Percentiles rank a stretch among this genome's conserved stretches.
phyloP scores from a whole-genome alignment of 1,284 basidiomycete genomes.

The Sanghuangporus sanghuang region DNA sequence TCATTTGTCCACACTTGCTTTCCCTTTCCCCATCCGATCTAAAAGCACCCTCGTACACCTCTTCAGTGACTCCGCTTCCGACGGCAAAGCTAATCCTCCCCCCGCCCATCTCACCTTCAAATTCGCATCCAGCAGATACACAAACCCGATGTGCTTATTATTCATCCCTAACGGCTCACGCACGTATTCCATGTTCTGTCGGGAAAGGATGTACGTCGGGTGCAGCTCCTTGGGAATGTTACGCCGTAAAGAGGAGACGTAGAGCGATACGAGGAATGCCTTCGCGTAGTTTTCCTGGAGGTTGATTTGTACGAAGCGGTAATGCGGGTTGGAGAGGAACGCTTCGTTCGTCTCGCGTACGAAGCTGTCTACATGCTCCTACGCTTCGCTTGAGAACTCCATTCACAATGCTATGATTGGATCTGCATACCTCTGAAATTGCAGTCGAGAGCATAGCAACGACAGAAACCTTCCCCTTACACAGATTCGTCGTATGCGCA shows the following conservation, averaged over 20 bases:
- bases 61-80: slow-evolving; percentile 69
- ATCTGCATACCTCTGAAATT: slow-evolving; percentile 73
- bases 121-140: slow-evolving; percentile 86
- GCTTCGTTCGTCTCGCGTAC: slow-evolving; percentile 56
- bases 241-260: slow-evolving; percentile 67
- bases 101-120: slow-evolving; percentile 91
- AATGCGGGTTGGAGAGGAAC: slow-evolving; percentile 59
- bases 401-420: slow-evolving; percentile 5
- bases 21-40: slow-evolving; percentile 36
- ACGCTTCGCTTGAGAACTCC: neutral
- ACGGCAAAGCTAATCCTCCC: slow-evolving; percentile 74
- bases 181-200: slow-evolving; percentile 74
- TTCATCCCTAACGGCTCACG: slow-evolving; percentile 81
- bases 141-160: slow-evolving; percentile 91
- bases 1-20: neutral
- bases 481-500: slow-evolving; percentile 76
- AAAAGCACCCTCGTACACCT: slow-evolving; percentile 75
- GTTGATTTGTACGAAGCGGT: slow-evolving; percentile 86
- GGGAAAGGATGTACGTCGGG: slow-evolving; percentile 75
- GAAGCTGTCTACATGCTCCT: slow-evolving; percentile 84
- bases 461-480: slow-evolving; percentile 72
- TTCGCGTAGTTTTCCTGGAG: slow-evolving; percentile 90
- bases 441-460: slow-evolving; percentile 78
- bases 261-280: slow-evolving; percentile 82
- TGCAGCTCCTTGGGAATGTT: slow-evolving; percentile 65